Base-by-base conservation (phyloP, 345 rosid species). In the Arabis hirsuta region DNA sequence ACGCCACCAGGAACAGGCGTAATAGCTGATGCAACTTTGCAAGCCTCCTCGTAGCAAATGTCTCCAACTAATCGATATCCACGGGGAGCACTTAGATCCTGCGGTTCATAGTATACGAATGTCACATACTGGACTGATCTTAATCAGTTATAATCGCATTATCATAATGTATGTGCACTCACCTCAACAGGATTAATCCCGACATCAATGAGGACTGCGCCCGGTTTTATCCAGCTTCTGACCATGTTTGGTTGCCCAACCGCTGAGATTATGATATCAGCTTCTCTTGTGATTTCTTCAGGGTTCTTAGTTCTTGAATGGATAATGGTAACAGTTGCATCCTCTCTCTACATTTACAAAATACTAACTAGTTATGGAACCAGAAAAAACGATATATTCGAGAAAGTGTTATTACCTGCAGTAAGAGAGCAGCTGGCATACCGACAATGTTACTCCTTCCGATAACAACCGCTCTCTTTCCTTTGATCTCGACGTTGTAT, bases 371-470 rank as follows among this genome's bases (percentile, higher is more conserved):
- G n/a, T n/a, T n/a, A n/a, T n/a, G n/a, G n/a, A n/a, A n/a, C n/a
- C n/a, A n/a, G n/a, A n/a, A n/a, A n/a, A n/a, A n/a, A n/a, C n/a
- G n/a, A n/a, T n/a, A n/a, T 16, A 9, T 39, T 38, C 1, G 1
- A 48, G 10, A 51, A 52, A 6, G 45, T 31, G 12, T 47, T 9
- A 57, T 74, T 84, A 88, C 98, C 73, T 87, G 98, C 24, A 89
- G 86, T 71, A 93, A 77, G 36, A 93, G 54, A 69, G 98, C 96
- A 82, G 90, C 92, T 13, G 97, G 96, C 96, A 90, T 87, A 57
- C 97, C 98, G 16, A 93, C 98, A 46, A 93, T 90, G 80, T 93
- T 93, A 82, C 97, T 93, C 71, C 97, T 83, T 47, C 98, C 97
- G 42, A 88, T 84, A 54, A 93, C 94, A 43, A 85, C 97, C 3